Evolutionary conservation across 2,329 filamentous ascomycete genomes (phyloP).

Genomic region (Cladosporium sp.): DNA sequence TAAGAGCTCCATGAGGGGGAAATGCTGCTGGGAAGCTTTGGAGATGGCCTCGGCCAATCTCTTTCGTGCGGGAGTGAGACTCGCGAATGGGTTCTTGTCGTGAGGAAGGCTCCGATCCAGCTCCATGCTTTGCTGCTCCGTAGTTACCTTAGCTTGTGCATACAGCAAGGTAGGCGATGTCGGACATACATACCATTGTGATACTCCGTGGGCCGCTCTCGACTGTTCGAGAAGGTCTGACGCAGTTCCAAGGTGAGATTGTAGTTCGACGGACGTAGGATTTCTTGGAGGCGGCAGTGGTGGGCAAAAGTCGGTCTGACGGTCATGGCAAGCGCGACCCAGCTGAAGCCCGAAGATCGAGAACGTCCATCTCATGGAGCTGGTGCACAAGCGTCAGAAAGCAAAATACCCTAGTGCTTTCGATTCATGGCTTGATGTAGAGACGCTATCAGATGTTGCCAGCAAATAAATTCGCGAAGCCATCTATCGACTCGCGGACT

Average conservation of each 20-base stretch:
- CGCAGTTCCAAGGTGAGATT: background rate
- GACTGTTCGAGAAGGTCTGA: background rate
- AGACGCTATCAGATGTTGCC: constrained; percentile 4
- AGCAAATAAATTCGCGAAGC: constrained; percentile 12
- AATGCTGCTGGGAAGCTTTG: background rate
- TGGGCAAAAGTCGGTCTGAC: background rate
- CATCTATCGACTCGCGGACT: constrained; percentile 14
- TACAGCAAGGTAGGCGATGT: background rate
- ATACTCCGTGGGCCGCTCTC: background rate
- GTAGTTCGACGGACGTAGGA: background rate
- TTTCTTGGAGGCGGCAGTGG: background rate
- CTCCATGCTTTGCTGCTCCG: background rate
- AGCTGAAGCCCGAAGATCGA: background rate
- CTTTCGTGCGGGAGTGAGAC: background rate
- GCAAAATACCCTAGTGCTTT: background rate
- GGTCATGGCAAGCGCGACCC: background rate
- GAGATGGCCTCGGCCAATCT: background rate
- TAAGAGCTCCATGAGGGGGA: background rate
- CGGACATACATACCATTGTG: background rate
- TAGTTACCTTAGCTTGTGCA: background rate
- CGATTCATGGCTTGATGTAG: background rate
- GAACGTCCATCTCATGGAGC: background rate
- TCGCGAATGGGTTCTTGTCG: background rate
- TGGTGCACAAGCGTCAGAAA: background rate
- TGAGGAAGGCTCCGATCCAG: background rate